These are phyloP conservation scores for Hyaloperonospora brassicae DNA, from an alignment of 352 stramenopile species.

Conservation along the genomic window DNA sequence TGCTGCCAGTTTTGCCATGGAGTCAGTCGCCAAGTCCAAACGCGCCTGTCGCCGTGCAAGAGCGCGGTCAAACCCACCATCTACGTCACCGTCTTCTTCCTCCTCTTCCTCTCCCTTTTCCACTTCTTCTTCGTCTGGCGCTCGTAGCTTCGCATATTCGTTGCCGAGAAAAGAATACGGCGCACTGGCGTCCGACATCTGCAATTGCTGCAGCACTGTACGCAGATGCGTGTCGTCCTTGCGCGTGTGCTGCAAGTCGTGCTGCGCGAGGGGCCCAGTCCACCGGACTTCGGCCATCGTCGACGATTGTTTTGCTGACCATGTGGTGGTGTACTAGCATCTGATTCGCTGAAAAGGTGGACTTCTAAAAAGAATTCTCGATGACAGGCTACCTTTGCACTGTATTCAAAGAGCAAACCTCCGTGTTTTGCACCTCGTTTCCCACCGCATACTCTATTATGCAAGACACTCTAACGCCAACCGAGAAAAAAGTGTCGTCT, in stretches of 20 bases:
- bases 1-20: conserved; percentile 1
- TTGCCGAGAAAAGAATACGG: neutral
- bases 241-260: conserved; percentile 24
- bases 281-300: conserved; percentile 12
- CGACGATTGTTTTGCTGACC: conserved; percentile 5
- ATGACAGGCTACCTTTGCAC: too few species aligned
- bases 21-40: conserved; percentile 8
- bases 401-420: too few species aligned
- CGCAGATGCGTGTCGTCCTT: conserved; percentile 29
- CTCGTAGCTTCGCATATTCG: neutral
- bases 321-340: neutral
- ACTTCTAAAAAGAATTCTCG: neutral
- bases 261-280: conserved; percentile 18
- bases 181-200: conserved; percentile 1
- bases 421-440: too few species aligned
- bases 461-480: too few species aligned
- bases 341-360: conserved; percentile 1
- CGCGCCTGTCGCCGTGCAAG: conserved; percentile 17
- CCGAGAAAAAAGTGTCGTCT: too few species aligned
- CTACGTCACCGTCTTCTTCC: too few species aligned
- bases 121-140: conserved; percentile 7
- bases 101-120: too few species aligned
- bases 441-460: too few species aligned
- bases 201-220: conserved; percentile 17
- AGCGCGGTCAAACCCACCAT: conserved; percentile 10